Base-by-base conservation (phyloP, 176 grass and related monocot species). In the Phragmites australis region DNA sequence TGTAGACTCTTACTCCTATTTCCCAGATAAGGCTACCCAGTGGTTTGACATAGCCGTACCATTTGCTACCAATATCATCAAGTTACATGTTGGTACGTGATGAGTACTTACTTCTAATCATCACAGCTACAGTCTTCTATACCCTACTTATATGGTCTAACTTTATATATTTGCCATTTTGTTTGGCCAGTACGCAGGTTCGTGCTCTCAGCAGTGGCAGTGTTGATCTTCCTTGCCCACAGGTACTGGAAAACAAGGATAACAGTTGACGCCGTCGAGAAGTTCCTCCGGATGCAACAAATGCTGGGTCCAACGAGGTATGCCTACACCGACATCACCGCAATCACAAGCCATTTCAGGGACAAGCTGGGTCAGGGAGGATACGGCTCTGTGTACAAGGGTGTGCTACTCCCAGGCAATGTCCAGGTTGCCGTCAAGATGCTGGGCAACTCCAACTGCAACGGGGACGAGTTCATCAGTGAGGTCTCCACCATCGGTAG, bases 291-390 rank as follows among this genome's bases (percentile, higher is more conserved):
- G 9, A 67, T 69, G 46, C 91, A 90, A 2, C n/a, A 81, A 59
- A 63, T 64, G 21, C 30, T 93, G 0, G 65, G 39, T 4, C 87
- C 91, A 0, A 82, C 1, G 0, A 84, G 91, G n/a, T 93, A 71
- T 0, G 67, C 81, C 8, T 93, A 90, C 48, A 90, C 76, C 0
- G 87, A 90, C 6, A 72, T 93, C 58, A 70, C 69, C 4, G 91
- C 91, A 16, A 79, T 90, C 30, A 93, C 91, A 18, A 49, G 65
- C 58, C 75, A 92, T 70, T 92, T 92, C 21, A 82, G 55, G 66
- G 86, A 81, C 3, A 93, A 89, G 46, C 51, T 93, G 0, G 91
- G 91, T 0, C 87, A 93, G 54, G 87, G 91, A 5, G 84, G 84
- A 0, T 90, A 80, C 7, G 83, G 87, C 0, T 84, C 71, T 0